Evolutionary conservation across 768 basidiomycete genomes (phyloP), one percentile per base, ranked within the genome.

Genomic region (Paxillus ammoniavirescens): DNA sequence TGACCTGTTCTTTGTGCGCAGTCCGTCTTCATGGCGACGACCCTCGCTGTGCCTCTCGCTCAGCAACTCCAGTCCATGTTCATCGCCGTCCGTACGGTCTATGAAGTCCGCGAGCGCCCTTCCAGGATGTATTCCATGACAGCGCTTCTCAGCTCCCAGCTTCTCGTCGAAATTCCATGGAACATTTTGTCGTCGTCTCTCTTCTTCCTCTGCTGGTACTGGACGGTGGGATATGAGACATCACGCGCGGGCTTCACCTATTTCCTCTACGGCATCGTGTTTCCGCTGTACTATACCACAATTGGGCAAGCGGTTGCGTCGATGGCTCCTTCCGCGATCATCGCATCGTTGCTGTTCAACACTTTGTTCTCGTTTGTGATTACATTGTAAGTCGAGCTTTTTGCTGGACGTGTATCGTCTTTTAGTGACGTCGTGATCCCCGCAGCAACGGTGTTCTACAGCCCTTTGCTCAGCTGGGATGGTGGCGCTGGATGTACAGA

Each of bases 91-190:
- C 79, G 84, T 21, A 73, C 65, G 6, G 69, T 88, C 35, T 87
- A 84, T 56, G 82, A 85, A 58, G 75, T 83, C 47, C 78, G 86
- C 36, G 86, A 88, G 66, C 74, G 80, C 4, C 81, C 84, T 0
- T 82, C 81, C 45, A 72, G 78, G 42, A 86, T 82, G 76, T 87
- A 85, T 65, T 73, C 73, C 58, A 86, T 84, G 83, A 75, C 79
- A 0, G 79, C 82, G 0, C 69, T 84, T 30, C 55, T 82, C n/a
- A 76, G 80, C 0, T 73, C 83, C 0, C 78, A 80, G 58, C 66
- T 84, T 21, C 53, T 83, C 12, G 68, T 71, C 33, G 78, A 80
- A 62, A 42, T 77, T 2, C 77, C 77, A 14, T 73, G 76, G 65
- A 78, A 78, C 53, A 72, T 77, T n/a, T 14, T 73, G 42, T 65